A percentile compares a stretch with the other conserved stretches of the same genome.
These are phyloP conservation scores for Coemansia sp. DNA, from an alignment of 192 early-diverging fungal genomes.

Conservation along the genomic window DNA sequence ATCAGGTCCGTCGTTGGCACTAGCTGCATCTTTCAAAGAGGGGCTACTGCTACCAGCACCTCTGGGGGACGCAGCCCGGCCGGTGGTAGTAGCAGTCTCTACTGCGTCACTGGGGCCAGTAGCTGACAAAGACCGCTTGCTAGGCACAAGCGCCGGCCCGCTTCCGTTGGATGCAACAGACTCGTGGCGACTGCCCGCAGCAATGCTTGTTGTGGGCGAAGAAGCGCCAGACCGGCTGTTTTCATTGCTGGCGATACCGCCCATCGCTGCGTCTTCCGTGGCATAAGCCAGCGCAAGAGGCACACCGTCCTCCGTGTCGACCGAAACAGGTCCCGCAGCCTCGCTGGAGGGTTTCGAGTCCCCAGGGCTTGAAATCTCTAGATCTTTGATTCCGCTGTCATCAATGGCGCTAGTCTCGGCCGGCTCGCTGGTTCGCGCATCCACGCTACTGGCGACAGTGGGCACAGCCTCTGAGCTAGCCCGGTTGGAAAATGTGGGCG, in stretches of 20 bases:
- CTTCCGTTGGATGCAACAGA: conserved; percentile 6
- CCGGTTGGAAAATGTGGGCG: conserved; percentile 15
- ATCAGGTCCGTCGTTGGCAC: conserved; percentile 3
- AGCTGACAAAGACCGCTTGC: conserved; percentile 39
- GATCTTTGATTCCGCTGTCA: conserved; percentile 28
- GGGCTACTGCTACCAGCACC: conserved; percentile 1
- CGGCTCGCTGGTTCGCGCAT: neutral
- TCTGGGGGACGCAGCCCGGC: neutral
- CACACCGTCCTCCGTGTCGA: neutral
- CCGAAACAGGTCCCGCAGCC: neutral
- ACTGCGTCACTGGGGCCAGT: conserved; percentile 10
- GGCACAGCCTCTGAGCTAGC: conserved; percentile 12
- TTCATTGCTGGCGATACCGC: neutral
- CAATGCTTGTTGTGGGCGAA: conserved; percentile 8
- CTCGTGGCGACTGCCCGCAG: neutral
- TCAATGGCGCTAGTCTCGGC: conserved; percentile 5
- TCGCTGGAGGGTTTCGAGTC: neutral
- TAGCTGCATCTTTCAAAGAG: neutral
- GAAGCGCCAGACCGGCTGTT: conserved; percentile 5
- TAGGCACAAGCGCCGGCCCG: conserved; percentile 31
- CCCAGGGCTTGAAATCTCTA: conserved; percentile 27
- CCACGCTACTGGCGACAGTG: neutral
- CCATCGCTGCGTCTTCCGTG: neutral
- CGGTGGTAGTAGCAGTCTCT: neutral
- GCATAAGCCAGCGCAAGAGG: neutral